A percentile compares a stretch with the other conserved stretches of the same genome.
Conservation (phyloP, 148 eudicot species). For the Gaultheria prostrata region DNA sequence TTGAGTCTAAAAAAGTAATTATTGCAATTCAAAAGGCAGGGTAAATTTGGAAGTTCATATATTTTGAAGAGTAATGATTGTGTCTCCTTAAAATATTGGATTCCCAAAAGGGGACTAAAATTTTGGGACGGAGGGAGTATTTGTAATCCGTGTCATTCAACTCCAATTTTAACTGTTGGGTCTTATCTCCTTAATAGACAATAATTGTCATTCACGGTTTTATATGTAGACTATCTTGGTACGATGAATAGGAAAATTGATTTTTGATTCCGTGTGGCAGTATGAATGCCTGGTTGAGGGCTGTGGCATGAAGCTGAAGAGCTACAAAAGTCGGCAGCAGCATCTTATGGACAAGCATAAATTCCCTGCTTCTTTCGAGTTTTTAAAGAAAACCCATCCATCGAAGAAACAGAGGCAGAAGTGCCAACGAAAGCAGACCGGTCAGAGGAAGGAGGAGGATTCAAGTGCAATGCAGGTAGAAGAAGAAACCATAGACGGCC, state of each 20-base stretch:
- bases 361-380: constrained; percentile 81
- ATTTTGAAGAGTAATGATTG: no score
- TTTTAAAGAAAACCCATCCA: constrained; percentile 66
- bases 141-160: not conserved
- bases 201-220: not conserved
- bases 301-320: constrained; percentile 79
- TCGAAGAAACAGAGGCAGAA: constrained; percentile 92
- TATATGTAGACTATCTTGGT: not conserved
- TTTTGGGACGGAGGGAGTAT: no score
- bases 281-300: constrained; percentile 95
- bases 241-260: not conserved
- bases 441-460: constrained; percentile 36
- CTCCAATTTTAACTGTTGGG: not conserved
- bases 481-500: constrained; percentile 57
- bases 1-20: no score
- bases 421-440: constrained; percentile 40
- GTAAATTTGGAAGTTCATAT: no score
- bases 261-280: constrained; percentile 27
- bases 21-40: no score
- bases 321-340: constrained; percentile 78
- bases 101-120: no score
- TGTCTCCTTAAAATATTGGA: no score
- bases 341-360: constrained; percentile 93
- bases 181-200: not conserved
- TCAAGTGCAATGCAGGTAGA: constrained; percentile 71